Percentiles rank a stretch among this genome's conserved stretches.
Evolutionary conservation across 768 basidiomycete genomes (phyloP).

Genomic region (Boletus huronensis): DNA sequence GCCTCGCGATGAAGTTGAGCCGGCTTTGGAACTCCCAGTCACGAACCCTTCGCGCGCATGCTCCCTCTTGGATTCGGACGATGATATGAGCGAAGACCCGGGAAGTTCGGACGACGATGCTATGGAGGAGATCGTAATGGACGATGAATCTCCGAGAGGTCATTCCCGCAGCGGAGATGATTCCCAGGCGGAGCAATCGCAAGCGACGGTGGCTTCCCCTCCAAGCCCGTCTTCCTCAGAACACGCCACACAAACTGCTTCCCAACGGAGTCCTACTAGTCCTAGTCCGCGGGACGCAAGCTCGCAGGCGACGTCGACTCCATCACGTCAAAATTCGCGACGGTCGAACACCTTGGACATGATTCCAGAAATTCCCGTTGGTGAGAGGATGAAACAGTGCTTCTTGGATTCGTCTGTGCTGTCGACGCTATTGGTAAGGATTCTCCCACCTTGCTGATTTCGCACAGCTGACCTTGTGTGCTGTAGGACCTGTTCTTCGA

Average conservation of each 20-base stretch:
- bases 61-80: constrained; percentile 63
- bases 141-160: constrained; percentile 51
- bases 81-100: constrained; percentile 72
- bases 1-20: constrained; percentile 52
- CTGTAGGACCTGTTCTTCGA: constrained; percentile 88
- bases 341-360: constrained; percentile 37
- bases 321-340: constrained; percentile 56
- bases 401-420: constrained; percentile 76
- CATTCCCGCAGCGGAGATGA: constrained; percentile 27
- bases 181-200: constrained; percentile 32
- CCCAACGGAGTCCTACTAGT: constrained; percentile 25
- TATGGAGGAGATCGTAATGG: constrained; percentile 81
- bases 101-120: constrained; percentile 75
- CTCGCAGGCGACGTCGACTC: constrained; percentile 36
- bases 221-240: constrained; percentile 32
- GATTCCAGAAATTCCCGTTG: constrained; percentile 49
- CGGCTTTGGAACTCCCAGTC: constrained; percentile 67
- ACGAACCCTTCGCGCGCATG: constrained; percentile 49
- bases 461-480: background rate
- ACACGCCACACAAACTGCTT: constrained; percentile 24
- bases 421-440: constrained; percentile 70
- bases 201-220: constrained; percentile 29
- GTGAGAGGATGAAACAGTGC: constrained; percentile 75
- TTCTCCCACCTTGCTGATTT: background rate
- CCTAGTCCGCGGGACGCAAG: constrained; percentile 30